These are phyloP conservation scores for Diaporthe capsici DNA, from an alignment of 2,329 filamentous ascomycete species.

Conservation along the genomic window DNA sequence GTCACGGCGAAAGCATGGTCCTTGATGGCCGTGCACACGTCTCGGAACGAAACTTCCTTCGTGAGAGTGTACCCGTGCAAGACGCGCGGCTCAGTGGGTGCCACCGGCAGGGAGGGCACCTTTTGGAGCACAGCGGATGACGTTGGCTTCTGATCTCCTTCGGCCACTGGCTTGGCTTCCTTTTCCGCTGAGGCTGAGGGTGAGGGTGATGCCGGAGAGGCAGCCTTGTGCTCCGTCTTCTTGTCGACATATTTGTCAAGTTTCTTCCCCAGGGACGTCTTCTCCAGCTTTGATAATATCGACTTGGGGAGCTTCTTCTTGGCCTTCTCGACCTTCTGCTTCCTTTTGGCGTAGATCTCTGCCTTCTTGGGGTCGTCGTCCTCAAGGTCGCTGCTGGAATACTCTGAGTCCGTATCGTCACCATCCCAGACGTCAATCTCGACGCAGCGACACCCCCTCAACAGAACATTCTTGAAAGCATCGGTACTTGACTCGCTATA, in stretches of 20 bases:
- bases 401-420: slow-evolving; percentile 76
- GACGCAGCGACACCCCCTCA: slow-evolving; percentile 89
- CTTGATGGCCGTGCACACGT: slow-evolving; percentile 85
- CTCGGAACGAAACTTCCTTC: slow-evolving; percentile 87
- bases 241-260: slow-evolving; percentile 53
- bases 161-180: slow-evolving; percentile 13
- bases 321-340: slow-evolving; percentile 73
- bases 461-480: slow-evolving; percentile 86
- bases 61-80: slow-evolving; percentile 93
- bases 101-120: slow-evolving; percentile 45
- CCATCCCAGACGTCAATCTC: slow-evolving; percentile 98
- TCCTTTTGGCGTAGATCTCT: slow-evolving; percentile 66
- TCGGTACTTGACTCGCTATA: slow-evolving; percentile 89
- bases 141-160: slow-evolving; percentile 9
- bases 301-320: slow-evolving; percentile 67
- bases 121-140: slow-evolving; percentile 37
- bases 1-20: slow-evolving; percentile 82
- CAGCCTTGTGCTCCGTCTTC: slow-evolving; percentile 44
- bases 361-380: slow-evolving; percentile 66
- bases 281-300: slow-evolving; percentile 61
- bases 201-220: slow-evolving; percentile 9
- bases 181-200: slow-evolving; percentile 1
- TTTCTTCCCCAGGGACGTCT: slow-evolving; percentile 62
- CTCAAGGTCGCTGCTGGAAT: slow-evolving; percentile 70
- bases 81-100: slow-evolving; percentile 78